These are phyloP conservation scores for Starmerella asiatica DNA, from an alignment of 805 yeast genomes.

Conservation along the genomic window DNA sequence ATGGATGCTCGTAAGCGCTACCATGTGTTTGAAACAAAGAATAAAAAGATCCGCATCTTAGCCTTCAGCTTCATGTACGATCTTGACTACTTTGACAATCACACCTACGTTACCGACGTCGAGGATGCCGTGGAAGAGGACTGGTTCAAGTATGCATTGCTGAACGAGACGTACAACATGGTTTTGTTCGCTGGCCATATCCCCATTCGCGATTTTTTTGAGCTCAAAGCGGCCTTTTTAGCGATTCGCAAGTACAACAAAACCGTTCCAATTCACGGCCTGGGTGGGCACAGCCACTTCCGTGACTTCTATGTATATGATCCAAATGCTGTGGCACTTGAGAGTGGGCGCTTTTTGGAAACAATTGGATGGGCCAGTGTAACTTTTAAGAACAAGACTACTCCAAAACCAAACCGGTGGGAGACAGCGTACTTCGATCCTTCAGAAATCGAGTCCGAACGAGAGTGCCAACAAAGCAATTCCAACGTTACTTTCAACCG, in stretches of 20 bases:
- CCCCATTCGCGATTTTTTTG: slow-evolving; percentile 53
- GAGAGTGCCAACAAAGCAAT: slow-evolving; percentile 8
- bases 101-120: slow-evolving; percentile 52
- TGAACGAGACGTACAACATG: slow-evolving; percentile 41
- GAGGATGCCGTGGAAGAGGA: slow-evolving; percentile 37
- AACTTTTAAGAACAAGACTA: slow-evolving; percentile 18
- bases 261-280: slow-evolving; percentile 55
- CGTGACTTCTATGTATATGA: slow-evolving; percentile 70
- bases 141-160: slow-evolving; percentile 49
- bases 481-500: slow-evolving; percentile 34
- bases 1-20: slow-evolving; percentile 57
- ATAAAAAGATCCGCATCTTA: slow-evolving; percentile 39
- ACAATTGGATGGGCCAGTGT: slow-evolving; percentile 78
- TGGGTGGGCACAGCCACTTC: slow-evolving; percentile 91
- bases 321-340: too few species aligned
- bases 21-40: slow-evolving; percentile 51
- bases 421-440: too few species aligned
- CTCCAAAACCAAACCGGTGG: slow-evolving; percentile 2
- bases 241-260: slow-evolving; percentile 49
- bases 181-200: slow-evolving; percentile 66
- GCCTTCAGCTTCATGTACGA: slow-evolving; percentile 72
- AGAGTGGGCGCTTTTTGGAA: slow-evolving; percentile 75
- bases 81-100: slow-evolving; percentile 45
- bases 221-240: slow-evolving; percentile 36
- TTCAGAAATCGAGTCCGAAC: too few species aligned